Evolutionary conservation across 2,329 filamentous ascomycete genomes (phyloP).

Genomic region (Ophidiomyces ophidiicola): DNA sequence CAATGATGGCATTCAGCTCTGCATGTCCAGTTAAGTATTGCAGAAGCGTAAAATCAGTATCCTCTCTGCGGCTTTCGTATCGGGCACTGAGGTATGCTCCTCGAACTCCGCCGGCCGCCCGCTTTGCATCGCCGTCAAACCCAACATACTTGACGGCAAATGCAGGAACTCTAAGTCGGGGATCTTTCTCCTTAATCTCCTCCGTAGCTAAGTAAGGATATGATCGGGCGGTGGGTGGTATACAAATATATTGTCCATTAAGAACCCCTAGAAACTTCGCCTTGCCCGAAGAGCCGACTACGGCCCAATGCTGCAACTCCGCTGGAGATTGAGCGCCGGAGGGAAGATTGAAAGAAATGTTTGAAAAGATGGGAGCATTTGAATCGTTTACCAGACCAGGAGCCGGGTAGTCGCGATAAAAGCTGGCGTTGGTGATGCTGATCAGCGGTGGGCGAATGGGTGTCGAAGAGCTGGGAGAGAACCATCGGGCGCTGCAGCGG

Average conservation of each 20-base stretch:
- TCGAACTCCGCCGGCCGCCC: constrained; percentile 36
- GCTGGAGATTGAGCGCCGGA: constrained; percentile 1
- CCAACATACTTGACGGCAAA: constrained; percentile 79
- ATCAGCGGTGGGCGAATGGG: constrained; percentile 45
- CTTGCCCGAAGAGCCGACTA: constrained; percentile 69
- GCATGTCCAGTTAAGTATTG: constrained; percentile 76
- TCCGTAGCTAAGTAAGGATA: constrained; percentile 65
- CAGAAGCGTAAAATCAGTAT: constrained; percentile 70
- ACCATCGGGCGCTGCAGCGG: constrained; percentile 9
- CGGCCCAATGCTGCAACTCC: constrained; percentile 57
- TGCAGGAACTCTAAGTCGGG: constrained; percentile 44
- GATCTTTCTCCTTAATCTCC: constrained; percentile 42
- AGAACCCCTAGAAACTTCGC: constrained; percentile 73
- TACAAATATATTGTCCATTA: constrained; percentile 59
- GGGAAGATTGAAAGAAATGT: constrained; percentile 58
- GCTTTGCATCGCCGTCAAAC: constrained; percentile 61
- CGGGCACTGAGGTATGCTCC: constrained; percentile 77
- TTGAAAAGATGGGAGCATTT: constrained; percentile 62
- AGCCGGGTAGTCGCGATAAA: constrained; percentile 64
- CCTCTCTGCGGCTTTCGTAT: constrained; percentile 78
- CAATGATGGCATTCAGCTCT: constrained; percentile 61
- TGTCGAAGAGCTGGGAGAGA: constrained; percentile 13
- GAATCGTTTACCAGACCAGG: constrained; percentile 31
- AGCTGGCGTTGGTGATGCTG: constrained; percentile 64
- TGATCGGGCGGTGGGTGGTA: constrained; percentile 61